Base-by-base conservation (phyloP, 177 flowering plant genomes). In the Tripterygium wilfordii region DNA sequence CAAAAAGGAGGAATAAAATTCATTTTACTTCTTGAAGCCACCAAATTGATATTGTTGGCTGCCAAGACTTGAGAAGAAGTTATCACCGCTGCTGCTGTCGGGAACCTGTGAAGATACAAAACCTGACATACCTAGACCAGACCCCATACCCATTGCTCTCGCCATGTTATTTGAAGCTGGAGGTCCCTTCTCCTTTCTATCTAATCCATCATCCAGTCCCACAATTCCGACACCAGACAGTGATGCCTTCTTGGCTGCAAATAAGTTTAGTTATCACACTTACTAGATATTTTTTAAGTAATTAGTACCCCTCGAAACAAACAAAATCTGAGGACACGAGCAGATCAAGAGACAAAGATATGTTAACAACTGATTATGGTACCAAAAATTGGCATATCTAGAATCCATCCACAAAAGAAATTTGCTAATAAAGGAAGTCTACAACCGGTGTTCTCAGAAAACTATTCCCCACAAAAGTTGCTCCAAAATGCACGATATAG, bases 151-250 rank as follows among this genome's bases (percentile, higher is more conserved):
- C 97, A 89, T 89, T 28, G 92, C 84, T 62, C 65, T 62, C 10
- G 96, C 99, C 96, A 78, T 89, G 76, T 73, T 69, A 38, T 47
- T 54, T 9, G 85, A 48, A 45, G 89, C 32, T 14, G 71, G 54
- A n/a, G 74, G 68, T 21, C 70, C 88, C 60, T 76, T 85, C 21
- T 72, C 86, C 42, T 70, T 79, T 49, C 75, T 95, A 38, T 73
- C 88, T 8, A 70, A 47, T 32, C 64, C 81, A 63, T 76, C 84
- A 36, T 62, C 66, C 44, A 84, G 61, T 24, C 95, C 90, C 14
- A 94, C 88, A 40, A 94, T 58, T 6, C 97, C 99, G 32, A 89
- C 70, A 61, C 87, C 99, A 42, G 78, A 83, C 21, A 94, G 78
- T 36, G 76, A 67, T 12, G 71, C 79, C 77, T 79, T 89, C 74